Base-by-base conservation (phyloP, 169 alveolate species). In the Babesia microti region DNA sequence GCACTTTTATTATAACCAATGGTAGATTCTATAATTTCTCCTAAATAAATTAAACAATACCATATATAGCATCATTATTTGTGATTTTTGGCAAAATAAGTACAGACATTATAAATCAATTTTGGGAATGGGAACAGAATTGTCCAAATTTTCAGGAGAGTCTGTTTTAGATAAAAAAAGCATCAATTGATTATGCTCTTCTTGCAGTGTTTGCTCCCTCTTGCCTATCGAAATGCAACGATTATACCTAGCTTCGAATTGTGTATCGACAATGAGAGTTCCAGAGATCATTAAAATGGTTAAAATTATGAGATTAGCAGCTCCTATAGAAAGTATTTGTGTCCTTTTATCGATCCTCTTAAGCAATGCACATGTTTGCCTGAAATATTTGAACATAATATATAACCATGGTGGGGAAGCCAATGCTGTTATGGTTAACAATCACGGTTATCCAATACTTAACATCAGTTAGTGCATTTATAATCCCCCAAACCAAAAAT, bases 121-220 rank as follows among this genome's bases (percentile, higher is more conserved):
- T 19, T 52, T 43, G 5, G 84, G 84, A 12, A 73, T 23, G 26
- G 84, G 81, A 9, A 72, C 79, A 4, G 83, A 73, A 51, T 73
- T 73, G 48, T 73, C 73, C 24, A 73, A 66, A 6, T 44, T 27
- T 0, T 73, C 71, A 1, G 72, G n/a, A 7, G 78, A 72, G 17
- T 22, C 44, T 4, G 74, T 71, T 29, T 37, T 73, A 1, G 51
- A 7, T 27, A 73, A 58, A 49, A 61, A 66, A 26, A 48, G 59
- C 6, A 57, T 47, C 74, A 71, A 44, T 33, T 73, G 78, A 6
- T 73, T 65, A 27, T 60, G 79, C 47, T 73, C 81, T 35, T 73
- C 84, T 21, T 59, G 43, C 0, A 65, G 68, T 30, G 69, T 54
- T 19, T 27, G 69, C 43, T 73, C 84, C 0, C 84, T 42, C 48